A percentile compares a stretch with the other conserved stretches of the same genome.
Conservation (phyloP, 73 alveolate genomes). For the Symbiodinium pilosum region DNA sequence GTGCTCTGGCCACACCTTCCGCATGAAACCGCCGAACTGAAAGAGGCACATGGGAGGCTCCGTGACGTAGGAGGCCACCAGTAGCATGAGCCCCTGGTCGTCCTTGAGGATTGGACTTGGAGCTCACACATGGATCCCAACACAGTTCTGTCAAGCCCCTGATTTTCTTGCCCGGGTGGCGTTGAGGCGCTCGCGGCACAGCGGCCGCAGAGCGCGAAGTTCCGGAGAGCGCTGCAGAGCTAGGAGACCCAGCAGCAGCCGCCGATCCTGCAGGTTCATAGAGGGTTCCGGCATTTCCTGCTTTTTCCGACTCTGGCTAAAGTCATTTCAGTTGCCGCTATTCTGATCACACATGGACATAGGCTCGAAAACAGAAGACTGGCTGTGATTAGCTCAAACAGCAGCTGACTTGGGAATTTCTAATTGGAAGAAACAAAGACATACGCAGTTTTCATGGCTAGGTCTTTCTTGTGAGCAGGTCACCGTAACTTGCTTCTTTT, state of each 20-base stretch:
- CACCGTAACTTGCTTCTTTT: no score
- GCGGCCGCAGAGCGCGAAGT: conserved; percentile 33
- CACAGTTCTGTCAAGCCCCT: neutral
- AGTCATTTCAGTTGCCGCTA: no score
- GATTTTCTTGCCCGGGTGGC: neutral
- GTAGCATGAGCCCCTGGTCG: conserved; percentile 49
- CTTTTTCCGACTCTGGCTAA: no score
- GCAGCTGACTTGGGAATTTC: no score
- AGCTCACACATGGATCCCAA: no score
- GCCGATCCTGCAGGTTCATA: conserved; percentile 29
- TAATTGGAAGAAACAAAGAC: no score
- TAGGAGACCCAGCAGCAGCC: conserved; percentile 55
- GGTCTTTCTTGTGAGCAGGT: no score
- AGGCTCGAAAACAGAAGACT: no score
- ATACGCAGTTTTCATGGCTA: no score
- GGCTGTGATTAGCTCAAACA: no score
- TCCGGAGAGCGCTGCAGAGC: neutral
- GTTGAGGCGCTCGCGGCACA: neutral
- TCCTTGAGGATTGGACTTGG: neutral
- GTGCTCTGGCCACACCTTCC: conserved; percentile 46
- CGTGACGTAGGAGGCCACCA: conserved; percentile 57
- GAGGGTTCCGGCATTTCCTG: no score
- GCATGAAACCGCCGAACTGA: conserved; percentile 91
- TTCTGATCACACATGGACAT: no score
- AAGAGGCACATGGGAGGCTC: conserved; percentile 41